phyloP scores from a whole-genome alignment of 2,329 filamentous ascomycete species.

The Colletotrichum sp. region DNA sequence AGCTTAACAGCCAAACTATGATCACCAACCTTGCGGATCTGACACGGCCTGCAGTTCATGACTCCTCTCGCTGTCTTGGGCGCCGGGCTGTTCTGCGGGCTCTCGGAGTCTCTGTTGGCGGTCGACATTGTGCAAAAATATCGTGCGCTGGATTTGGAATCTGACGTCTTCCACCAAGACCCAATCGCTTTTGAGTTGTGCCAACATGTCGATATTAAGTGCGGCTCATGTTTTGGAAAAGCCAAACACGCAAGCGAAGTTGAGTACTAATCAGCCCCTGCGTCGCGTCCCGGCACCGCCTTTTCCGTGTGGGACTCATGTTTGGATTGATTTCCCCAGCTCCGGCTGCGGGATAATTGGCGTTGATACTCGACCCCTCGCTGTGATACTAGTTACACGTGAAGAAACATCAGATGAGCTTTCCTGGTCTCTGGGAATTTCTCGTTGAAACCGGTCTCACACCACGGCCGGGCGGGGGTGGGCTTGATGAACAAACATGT shows the following conservation, averaged over 20 bases:
- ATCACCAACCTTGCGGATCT: slow-evolving; percentile 8
- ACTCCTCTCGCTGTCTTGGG: neutral
- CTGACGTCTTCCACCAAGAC: neutral
- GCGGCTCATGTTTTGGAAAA: neutral
- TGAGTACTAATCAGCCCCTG: neutral
- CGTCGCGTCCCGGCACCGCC: neutral
- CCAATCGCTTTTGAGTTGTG: neutral
- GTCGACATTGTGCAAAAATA: slow-evolving; percentile 2
- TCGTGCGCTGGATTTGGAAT: neutral
- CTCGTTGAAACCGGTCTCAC: slow-evolving; percentile 13
- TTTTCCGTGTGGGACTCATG: slow-evolving; percentile 11
- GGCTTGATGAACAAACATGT: slow-evolving; percentile 12
- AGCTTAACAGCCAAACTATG: neutral
- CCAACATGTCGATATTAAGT: slow-evolving; percentile 10
- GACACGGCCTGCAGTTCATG: slow-evolving; percentile 19
- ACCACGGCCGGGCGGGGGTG: neutral
- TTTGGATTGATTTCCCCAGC: neutral
- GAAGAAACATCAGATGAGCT: slow-evolving; percentile 14
- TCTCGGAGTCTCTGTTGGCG: neutral
- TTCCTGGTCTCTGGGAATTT: neutral
- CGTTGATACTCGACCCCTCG: slow-evolving; percentile 11
- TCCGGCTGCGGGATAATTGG: neutral
- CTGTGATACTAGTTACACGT: slow-evolving; percentile 12
- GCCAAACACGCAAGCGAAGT: neutral
- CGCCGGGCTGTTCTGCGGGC: slow-evolving; percentile 5